Evolutionary conservation across 768 basidiomycete species (phyloP).

Genomic region (Gautieria morchelliformis): DNA sequence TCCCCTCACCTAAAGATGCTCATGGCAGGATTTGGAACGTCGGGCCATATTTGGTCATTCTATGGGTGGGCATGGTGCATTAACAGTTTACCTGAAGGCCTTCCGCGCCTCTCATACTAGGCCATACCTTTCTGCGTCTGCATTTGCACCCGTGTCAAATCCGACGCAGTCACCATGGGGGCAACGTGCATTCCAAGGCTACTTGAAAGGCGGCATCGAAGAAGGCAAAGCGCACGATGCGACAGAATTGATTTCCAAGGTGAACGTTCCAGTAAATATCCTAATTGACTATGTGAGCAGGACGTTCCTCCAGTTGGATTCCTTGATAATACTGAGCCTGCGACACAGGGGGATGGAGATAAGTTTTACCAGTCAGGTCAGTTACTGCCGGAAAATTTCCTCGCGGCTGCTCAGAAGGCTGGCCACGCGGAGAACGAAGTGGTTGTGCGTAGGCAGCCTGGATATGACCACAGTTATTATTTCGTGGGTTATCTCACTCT

Average conservation of each 20-base stretch:
- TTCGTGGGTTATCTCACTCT: conserved; percentile 42
- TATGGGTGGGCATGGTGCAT: conserved; percentile 96
- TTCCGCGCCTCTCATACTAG: conserved; percentile 32
- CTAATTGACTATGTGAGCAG: conserved; percentile 74
- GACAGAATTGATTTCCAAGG: conserved; percentile 63
- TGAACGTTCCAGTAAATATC: conserved; percentile 59
- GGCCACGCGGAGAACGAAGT: conserved; percentile 72
- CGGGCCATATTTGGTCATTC: conserved; percentile 93
- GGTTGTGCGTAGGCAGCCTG: conserved; percentile 66
- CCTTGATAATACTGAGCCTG: neutral
- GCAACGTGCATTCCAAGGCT: conserved; percentile 80
- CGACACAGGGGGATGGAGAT: conserved; percentile 61
- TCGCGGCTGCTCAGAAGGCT: conserved; percentile 63
- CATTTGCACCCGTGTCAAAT: conserved; percentile 81
- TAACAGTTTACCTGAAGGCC: conserved; percentile 80
- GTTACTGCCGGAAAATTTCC: conserved; percentile 83
- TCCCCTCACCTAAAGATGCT: neutral
- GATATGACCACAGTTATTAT: conserved; percentile 86
- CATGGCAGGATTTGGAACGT: conserved; percentile 60
- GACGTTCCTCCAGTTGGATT: neutral
- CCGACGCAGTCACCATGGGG: conserved; percentile 88
- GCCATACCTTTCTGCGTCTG: conserved; percentile 79
- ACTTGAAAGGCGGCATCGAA: conserved; percentile 63
- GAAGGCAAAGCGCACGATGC: conserved; percentile 83
- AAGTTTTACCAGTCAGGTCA: conserved; percentile 80